These are phyloP conservation scores for Parafenestella ontariensis DNA, from an alignment of 2,329 filamentous ascomycete genomes.

Conservation along the genomic window DNA sequence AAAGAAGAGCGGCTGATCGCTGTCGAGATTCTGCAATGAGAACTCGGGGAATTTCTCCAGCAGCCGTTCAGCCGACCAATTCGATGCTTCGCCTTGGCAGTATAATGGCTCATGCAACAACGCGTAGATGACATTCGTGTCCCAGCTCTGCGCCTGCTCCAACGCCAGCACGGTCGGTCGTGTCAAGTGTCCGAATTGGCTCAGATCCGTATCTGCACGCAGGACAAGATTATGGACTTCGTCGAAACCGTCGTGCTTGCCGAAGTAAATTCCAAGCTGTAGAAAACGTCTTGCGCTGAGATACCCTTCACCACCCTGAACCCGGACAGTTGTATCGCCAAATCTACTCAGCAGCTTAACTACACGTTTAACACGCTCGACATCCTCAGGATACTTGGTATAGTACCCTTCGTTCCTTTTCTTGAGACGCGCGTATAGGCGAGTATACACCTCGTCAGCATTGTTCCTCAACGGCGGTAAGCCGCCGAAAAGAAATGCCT, in stretches of 20 bases:
- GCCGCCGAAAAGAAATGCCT: conserved; percentile 84
- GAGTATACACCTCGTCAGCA: conserved; percentile 77
- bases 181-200: conserved; percentile 77
- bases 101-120: conserved; percentile 90
- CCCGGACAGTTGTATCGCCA: conserved; percentile 63
- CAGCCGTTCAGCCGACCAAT: conserved; percentile 77
- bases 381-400: conserved; percentile 82
- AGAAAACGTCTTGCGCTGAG: conserved; percentile 78
- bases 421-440: conserved; percentile 72
- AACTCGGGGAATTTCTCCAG: conserved; percentile 60
- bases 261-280: conserved; percentile 79
- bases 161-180: conserved; percentile 72
- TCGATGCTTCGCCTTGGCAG: conserved; percentile 70
- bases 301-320: conserved; percentile 72
- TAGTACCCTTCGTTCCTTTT: conserved; percentile 83
- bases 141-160: conserved; percentile 72
- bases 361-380: conserved; percentile 70
- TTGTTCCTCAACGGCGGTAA: conserved; percentile 76
- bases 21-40: conserved; percentile 43
- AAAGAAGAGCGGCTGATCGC: conserved; percentile 71
- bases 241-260: conserved; percentile 66
- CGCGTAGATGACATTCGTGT: conserved; percentile 81
- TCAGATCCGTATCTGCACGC: conserved; percentile 74
- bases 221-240: conserved; percentile 65
- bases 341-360: conserved; percentile 66